phyloP scores from a whole-genome alignment of 2,329 filamentous ascomycete genomes.

The Amylocarpus encephaloides region DNA sequence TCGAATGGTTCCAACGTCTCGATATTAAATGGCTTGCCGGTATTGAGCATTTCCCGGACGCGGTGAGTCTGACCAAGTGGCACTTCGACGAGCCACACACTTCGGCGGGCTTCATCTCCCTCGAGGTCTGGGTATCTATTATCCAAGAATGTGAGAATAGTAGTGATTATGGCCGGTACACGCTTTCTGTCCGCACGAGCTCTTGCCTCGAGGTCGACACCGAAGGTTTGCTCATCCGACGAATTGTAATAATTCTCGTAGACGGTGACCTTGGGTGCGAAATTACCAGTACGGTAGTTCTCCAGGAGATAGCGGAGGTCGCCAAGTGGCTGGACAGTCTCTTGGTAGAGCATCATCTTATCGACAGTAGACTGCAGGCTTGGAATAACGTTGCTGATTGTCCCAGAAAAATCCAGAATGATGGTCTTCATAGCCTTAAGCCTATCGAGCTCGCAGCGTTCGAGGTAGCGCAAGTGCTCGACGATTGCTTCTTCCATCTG shows the following conservation, averaged over 20 bases:
- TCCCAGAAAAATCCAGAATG: conserved; percentile 92
- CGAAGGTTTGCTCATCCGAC: conserved; percentile 95
- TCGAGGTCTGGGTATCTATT: conserved; percentile 96
- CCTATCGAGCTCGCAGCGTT: conserved; percentile 92
- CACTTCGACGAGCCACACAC: conserved; percentile 92
- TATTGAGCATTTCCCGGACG: conserved; percentile 76
- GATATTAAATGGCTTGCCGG: conserved; percentile 70
- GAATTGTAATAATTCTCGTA: conserved; percentile 99
- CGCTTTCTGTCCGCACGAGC: conserved; percentile 92
- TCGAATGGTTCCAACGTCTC: conserved; percentile 83
- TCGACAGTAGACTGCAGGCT: conserved; percentile 93
- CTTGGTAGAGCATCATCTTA: conserved; percentile 98
- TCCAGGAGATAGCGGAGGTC: conserved; percentile 92
- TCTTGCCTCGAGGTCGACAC: conserved; percentile 92
- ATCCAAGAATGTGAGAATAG: conserved; percentile 89
- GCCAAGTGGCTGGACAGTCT: conserved; percentile 89
- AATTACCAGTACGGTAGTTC: conserved; percentile 93
- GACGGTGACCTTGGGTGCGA: conserved; percentile 80
- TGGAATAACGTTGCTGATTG: conserved; percentile 95
- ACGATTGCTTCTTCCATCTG: conserved; percentile 94
- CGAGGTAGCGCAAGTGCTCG: conserved; percentile 88
- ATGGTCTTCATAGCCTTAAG: conserved; percentile 98
- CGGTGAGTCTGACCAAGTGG: conserved; percentile 79
- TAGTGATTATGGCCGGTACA: conserved; percentile 86
- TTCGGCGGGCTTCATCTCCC: conserved; percentile 85